Conservation (phyloP, 345 rosid genomes). For the Camelina sativa region DNA sequence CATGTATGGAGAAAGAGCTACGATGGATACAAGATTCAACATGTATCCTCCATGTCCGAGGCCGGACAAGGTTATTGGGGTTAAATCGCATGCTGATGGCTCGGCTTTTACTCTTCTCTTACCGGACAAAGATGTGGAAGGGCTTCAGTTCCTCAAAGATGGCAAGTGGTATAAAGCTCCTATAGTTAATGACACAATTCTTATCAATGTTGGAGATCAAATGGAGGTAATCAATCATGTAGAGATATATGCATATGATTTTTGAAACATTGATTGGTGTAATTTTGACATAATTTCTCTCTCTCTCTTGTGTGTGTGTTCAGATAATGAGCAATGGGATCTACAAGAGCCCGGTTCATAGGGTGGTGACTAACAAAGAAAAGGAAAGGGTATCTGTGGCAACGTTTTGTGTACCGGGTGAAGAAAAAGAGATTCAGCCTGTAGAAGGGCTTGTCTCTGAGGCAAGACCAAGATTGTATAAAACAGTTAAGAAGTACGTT, state of each 20-base stretch:
- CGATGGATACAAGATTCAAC: slow-evolving; percentile 56
- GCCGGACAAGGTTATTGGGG: slow-evolving; percentile 58
- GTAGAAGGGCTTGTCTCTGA: slow-evolving; percentile 45
- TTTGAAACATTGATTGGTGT: slow-evolving; percentile 1
- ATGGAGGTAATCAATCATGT: slow-evolving; percentile 46
- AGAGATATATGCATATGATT: neutral
- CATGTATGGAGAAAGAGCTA: slow-evolving; percentile 51
- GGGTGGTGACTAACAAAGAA: slow-evolving; percentile 56
- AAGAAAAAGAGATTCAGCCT: slow-evolving; percentile 48
- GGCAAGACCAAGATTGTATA: slow-evolving; percentile 57
- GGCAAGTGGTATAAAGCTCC: slow-evolving; percentile 60
- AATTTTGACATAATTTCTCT: neutral
- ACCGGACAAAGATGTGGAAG: slow-evolving; percentile 59
- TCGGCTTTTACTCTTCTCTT: slow-evolving; percentile 60
- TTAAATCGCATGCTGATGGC: slow-evolving; percentile 67
- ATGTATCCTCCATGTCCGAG: slow-evolving; percentile 64
- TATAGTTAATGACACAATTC: slow-evolving; percentile 50
- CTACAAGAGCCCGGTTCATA: slow-evolving; percentile 59
- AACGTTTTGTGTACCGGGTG: slow-evolving; percentile 50
- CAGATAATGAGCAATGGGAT: slow-evolving; percentile 68
- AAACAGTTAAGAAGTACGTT: slow-evolving; percentile 52
- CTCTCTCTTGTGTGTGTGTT: neutral
- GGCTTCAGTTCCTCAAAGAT: slow-evolving; percentile 57
- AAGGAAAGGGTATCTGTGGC: slow-evolving; percentile 60
- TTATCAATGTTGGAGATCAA: slow-evolving; percentile 63